Percentiles rank a stretch among this genome's conserved stretches.
These are phyloP conservation scores for Suillus plorans DNA, from an alignment of 768 basidiomycete species.

Conservation along the genomic window DNA sequence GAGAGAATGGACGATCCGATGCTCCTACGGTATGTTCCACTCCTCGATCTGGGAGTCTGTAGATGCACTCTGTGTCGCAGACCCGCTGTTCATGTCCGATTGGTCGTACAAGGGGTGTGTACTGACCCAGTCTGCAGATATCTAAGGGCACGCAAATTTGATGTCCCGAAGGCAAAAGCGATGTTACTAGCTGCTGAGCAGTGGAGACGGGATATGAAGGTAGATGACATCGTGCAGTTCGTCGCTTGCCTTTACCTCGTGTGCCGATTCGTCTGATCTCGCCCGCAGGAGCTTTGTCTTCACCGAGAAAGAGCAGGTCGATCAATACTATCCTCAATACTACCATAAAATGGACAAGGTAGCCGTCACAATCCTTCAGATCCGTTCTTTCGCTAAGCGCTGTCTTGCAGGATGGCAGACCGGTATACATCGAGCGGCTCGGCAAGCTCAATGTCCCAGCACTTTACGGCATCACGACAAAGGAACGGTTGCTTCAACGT, in stretches of 20 bases:
- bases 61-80: slow-evolving; percentile 4
- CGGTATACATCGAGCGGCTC: slow-evolving; percentile 92
- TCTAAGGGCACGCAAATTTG: slow-evolving; percentile 91
- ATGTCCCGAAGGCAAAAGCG: slow-evolving; percentile 73
- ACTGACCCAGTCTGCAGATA: slow-evolving; percentile 52
- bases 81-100: slow-evolving; percentile 17
- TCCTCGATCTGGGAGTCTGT: neutral
- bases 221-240: slow-evolving; percentile 71
- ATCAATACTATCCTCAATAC: slow-evolving; percentile 93
- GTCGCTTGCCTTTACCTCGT: slow-evolving; percentile 23
- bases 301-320: slow-evolving; percentile 75
- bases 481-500: slow-evolving; percentile 83
- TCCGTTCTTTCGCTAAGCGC: neutral
- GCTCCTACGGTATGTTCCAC: slow-evolving; percentile 55
- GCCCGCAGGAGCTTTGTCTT: slow-evolving; percentile 76
- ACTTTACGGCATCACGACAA: slow-evolving; percentile 79
- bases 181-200: slow-evolving; percentile 84
- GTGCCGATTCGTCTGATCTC: neutral
- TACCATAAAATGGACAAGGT: slow-evolving; percentile 97
- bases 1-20: slow-evolving; percentile 71
- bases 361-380: neutral
- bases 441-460: slow-evolving; percentile 86
- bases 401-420: slow-evolving; percentile 79
- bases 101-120: slow-evolving; percentile 1
- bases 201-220: slow-evolving; percentile 86